Percentiles rank a stretch among this genome's conserved stretches.
Evolutionary conservation across 1,139 yeast species (phyloP).

Genomic region (Hanseniaspora uvarum): DNA sequence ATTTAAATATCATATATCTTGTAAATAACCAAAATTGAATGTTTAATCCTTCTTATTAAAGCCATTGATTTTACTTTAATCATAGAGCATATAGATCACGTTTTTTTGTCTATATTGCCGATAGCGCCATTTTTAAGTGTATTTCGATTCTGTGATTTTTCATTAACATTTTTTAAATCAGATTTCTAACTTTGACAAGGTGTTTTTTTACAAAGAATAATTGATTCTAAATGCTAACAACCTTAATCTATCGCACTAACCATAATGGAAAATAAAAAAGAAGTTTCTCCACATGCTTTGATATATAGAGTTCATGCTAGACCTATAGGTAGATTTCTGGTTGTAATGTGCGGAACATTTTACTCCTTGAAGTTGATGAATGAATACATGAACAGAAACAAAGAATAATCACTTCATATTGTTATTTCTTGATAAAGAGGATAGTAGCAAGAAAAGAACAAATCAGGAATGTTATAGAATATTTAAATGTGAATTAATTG

Average conservation of each 20-base stretch:
- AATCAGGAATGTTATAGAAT: background rate
- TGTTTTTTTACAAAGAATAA: no score
- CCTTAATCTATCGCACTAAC: background rate
- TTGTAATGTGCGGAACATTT: conserved; percentile 36
- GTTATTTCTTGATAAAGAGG: no score
- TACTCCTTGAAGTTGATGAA: conserved; percentile 36
- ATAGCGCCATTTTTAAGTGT: no score
- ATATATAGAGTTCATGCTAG: conserved; percentile 38
- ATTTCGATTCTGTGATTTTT: no score
- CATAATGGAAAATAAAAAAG: conserved; percentile 1
- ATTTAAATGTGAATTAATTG: background rate
- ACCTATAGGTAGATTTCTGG: conserved; percentile 37
- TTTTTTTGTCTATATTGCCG: no score
- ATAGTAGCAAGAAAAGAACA: background rate
- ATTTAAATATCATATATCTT: background rate
- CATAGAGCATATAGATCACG: no score
- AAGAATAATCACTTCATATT: conserved; percentile 18
- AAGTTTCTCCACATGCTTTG: conserved; percentile 25
- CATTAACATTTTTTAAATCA: no score
- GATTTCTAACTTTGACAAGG: no score
- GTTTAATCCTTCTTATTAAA: no score
- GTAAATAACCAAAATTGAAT: no score
- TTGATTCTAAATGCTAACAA: no score
- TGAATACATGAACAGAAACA: conserved; percentile 34
- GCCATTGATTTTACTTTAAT: no score